phyloP scores from a whole-genome alignment of 116 monocot species.

The Zostera marina region DNA sequence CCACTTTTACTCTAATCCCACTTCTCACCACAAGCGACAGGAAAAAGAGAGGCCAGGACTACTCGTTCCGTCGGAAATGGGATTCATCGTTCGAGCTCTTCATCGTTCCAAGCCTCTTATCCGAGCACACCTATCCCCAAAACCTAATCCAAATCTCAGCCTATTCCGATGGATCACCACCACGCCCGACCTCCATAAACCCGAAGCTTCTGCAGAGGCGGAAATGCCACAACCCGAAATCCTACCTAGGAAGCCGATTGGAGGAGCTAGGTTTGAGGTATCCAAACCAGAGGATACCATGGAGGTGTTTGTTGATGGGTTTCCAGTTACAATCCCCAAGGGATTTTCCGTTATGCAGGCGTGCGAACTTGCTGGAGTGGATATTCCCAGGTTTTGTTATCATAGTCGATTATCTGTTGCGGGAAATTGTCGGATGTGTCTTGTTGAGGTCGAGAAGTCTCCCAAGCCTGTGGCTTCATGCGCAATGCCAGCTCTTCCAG shows the following conservation, averaged over 20 bases:
- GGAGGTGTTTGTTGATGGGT: slow-evolving; percentile 91
- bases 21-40: not conserved
- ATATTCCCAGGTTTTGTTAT: slow-evolving; percentile 91
- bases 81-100: slow-evolving; percentile 36
- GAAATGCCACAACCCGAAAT: slow-evolving; percentile 16
- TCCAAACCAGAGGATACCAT: slow-evolving; percentile 67
- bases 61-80: slow-evolving; percentile 15
- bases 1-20: not conserved
- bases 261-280: slow-evolving; percentile 57
- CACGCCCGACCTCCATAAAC: slow-evolving; percentile 36
- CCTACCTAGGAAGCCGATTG: slow-evolving; percentile 40
- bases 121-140: slow-evolving; percentile 8
- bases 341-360: slow-evolving; percentile 91
- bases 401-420: slow-evolving; percentile 84
- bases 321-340: slow-evolving; percentile 88
- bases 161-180: slow-evolving; percentile 57
- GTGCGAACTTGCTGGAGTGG: slow-evolving; percentile 84
- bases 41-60: not conserved
- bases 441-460: slow-evolving; percentile 97
- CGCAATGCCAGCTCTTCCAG: slow-evolving; percentile 95
- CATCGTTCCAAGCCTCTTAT: slow-evolving; percentile 27
- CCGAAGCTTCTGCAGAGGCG: slow-evolving; percentile 34
- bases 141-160: slow-evolving; percentile 1
- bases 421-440: slow-evolving; percentile 95
- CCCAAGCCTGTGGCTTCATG: slow-evolving; percentile 98